A percentile compares a stretch with the other conserved stretches of the same genome.
Conservation (phyloP, 2,329 filamentous ascomycete genomes). For the Proliferodiscus dingleyae region DNA sequence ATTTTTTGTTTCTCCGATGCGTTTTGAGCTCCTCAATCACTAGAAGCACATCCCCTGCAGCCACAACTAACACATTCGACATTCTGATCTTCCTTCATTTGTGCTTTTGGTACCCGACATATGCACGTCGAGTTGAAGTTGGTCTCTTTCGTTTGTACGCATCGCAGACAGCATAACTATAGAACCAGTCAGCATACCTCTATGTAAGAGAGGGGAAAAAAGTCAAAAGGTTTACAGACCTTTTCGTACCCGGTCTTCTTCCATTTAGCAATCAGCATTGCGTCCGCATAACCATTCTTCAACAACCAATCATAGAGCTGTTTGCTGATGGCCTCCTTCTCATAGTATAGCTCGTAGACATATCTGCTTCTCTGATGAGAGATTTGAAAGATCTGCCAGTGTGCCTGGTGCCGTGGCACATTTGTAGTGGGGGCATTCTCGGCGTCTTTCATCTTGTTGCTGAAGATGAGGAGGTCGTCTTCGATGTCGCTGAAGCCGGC, state of each 20-base stretch:
- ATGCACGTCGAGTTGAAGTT: conserved; percentile 98
- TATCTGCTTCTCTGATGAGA: conserved; percentile 88
- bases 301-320: conserved; percentile 91
- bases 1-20: too few species aligned
- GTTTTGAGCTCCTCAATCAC: conserved; percentile 50
- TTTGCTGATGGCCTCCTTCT: conserved; percentile 92
- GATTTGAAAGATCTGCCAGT: conserved; percentile 98
- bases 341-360: conserved; percentile 96
- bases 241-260: conserved; percentile 99
- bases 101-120: conserved; percentile 84
- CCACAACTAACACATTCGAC: conserved; percentile 95
- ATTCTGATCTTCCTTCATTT: conserved; percentile 84
- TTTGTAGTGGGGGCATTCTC: conserved; percentile 82
- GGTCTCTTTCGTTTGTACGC: conserved; percentile 99
- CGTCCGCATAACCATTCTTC: conserved; percentile 94
- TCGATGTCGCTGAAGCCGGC: conserved; percentile 86
- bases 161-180: conserved; percentile 87
- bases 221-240: conserved; percentile 45
- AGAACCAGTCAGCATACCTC: conserved; percentile 10
- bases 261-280: conserved; percentile 97
- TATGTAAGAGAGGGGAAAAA: conserved; percentile 8
- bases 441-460: conserved; percentile 91
- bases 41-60: conserved; percentile 83
- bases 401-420: conserved; percentile 78
- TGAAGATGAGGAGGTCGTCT: conserved; percentile 78